Evolutionary conservation across 257 asterid genomes (phyloP).

Genomic region (Paraleonurus japonicus): DNA sequence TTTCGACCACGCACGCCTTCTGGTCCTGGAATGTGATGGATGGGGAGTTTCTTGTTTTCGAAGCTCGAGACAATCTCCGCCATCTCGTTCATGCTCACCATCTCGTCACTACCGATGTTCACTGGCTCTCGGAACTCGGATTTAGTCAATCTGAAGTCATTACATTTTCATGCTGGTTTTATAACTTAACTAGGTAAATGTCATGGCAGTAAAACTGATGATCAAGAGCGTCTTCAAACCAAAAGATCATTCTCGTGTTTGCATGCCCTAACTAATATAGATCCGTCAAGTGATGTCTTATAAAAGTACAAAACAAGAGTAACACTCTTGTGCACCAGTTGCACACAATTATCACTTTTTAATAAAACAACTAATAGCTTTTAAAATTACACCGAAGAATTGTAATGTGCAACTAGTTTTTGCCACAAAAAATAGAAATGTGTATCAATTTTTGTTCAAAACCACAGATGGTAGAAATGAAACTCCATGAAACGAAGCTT

Average conservation of each 20-base stretch:
- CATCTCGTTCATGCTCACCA: slow-evolving; percentile 98
- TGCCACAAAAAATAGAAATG: neutral
- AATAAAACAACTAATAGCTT: neutral
- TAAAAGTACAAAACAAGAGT: no score
- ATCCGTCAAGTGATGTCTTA: no score
- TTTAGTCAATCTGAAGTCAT: slow-evolving; percentile 58
- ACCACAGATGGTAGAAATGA: no score
- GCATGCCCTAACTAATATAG: neutral
- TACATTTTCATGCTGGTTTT: neutral
- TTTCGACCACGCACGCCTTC: slow-evolving; percentile 89
- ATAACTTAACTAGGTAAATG: neutral
- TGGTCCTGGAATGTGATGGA: slow-evolving; percentile 85
- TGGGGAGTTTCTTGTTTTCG: slow-evolving; percentile 70
- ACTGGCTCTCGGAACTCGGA: slow-evolving; percentile 93
- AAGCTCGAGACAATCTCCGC: slow-evolving; percentile 85
- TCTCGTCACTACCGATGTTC: slow-evolving; percentile 88
- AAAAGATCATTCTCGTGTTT: neutral
- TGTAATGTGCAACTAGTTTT: neutral
- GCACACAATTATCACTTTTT: neutral
- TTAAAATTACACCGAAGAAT: neutral
- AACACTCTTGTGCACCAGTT: neutral
- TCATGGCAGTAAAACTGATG: neutral
- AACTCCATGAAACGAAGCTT: neutral
- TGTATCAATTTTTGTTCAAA: no score
- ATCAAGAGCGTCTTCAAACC: neutral